Evolutionary conservation across 75 land plant species (phyloP), one percentile per base, ranked within the genome.

Genomic region (Adiantum capillusveneris): DNA sequence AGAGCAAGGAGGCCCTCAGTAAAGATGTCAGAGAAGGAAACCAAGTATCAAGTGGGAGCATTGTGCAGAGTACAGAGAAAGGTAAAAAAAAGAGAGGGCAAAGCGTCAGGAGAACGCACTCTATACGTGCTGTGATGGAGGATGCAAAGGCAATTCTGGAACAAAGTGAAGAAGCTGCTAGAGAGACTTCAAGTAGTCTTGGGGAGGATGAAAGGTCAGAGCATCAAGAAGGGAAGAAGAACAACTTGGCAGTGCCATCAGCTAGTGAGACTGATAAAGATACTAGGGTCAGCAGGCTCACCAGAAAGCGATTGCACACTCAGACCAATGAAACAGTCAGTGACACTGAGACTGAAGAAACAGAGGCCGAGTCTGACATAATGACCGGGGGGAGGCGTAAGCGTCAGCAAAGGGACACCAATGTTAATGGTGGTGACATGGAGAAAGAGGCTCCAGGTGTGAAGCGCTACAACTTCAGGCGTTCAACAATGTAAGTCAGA

Each of bases 391-490:
- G 86, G 55, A 69, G 68, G 34, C 65, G 71, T 19, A 93, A 83
- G 73, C 82, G 84, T 56, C 74, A 69, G 17, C 74, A 78, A 27
- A 75, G 64, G 25, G 66, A 54, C 18, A 12, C 31, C 3, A 0
- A 21, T 29, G 53, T 29, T 30, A 48, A 63, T 53, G 34, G 31
- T 18, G 57, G 71, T 34, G 59, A 30, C 22, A 41, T 29, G 30
- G 39, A 62, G 50, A 13, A 60, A 58, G 57, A 63, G 44, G 59
- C 73, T 20, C 73, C 82, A 22, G 85, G 70, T 25, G 71, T 51
- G 30, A 73, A 62, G 50, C 84, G 94, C 25, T 92, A 92, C 66
- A 88, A 92, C 52, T 74, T 92, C 43, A 83, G 94, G 67, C 79
- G 76, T 37, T 76, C 76, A 12, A 91, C 84, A 53, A 75, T 76